Evolutionary conservation across 352 stramenopile species (phyloP).

Genomic region (Phytophthora boehmeriae): DNA sequence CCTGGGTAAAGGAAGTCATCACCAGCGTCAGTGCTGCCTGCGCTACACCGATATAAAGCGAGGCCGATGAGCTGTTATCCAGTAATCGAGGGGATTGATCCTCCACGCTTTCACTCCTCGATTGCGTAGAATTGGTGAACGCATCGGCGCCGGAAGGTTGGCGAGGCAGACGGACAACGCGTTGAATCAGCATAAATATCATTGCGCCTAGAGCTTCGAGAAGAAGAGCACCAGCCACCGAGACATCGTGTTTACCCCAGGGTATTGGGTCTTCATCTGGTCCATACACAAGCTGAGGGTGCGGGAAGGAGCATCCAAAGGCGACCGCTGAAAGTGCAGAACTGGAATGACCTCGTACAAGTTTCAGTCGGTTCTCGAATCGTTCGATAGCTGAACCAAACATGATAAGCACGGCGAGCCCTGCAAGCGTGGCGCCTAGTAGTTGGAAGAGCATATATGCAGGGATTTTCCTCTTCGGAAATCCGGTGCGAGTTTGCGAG

Average conservation of each 20-base stretch:
- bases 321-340: conserved; percentile 63
- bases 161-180: conserved; percentile 45
- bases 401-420: conserved; percentile 45
- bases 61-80: conserved; percentile 19
- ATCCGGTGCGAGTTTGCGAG: conserved; percentile 25
- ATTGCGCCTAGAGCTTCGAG: conserved; percentile 65
- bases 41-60: conserved; percentile 59
- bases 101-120: conserved; percentile 13
- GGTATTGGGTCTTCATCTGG: conserved; percentile 2
- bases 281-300: conserved; percentile 44
- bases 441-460: conserved; percentile 69
- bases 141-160: conserved; percentile 21
- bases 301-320: conserved; percentile 77
- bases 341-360: conserved; percentile 38
- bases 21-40: conserved; percentile 55
- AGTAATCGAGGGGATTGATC: conserved; percentile 13
- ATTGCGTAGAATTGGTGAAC: conserved; percentile 17
- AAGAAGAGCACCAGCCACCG: conserved; percentile 42
- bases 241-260: conserved; percentile 38
- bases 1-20: conserved; percentile 70
- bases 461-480: conserved; percentile 49
- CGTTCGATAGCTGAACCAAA: conserved; percentile 56
- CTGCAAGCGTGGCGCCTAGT: conserved; percentile 51
- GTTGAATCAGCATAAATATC: conserved; percentile 68
- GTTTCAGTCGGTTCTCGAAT: conserved; percentile 52